Evolutionary conservation across 257 asterid species (phyloP).

Genomic region (Catharanthus roseus): DNA sequence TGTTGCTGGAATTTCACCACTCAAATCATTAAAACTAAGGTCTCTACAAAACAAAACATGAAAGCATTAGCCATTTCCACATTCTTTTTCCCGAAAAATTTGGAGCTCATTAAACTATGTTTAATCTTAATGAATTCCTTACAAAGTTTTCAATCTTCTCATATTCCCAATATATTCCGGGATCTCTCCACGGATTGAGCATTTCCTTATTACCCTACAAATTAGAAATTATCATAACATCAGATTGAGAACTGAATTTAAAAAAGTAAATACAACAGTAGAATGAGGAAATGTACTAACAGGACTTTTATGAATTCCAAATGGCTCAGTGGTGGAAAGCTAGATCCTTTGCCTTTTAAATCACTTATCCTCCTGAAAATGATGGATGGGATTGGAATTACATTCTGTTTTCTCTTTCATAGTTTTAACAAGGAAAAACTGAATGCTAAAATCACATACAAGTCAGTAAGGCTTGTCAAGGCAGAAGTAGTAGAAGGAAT

Average conservation of each 20-base stretch:
- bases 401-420: background rate
- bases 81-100: background rate
- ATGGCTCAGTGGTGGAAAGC: conserved; percentile 52
- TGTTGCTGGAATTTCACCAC: conserved; percentile 61
- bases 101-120: background rate
- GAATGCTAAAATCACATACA: conserved; percentile 41
- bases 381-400: conserved; percentile 2
- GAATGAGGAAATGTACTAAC: conserved; percentile 36
- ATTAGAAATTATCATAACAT: background rate
- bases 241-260: background rate
- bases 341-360: conserved; percentile 49
- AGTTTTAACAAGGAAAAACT: background rate
- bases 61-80: background rate
- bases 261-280: conserved; percentile 1
- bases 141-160: conserved; percentile 67
- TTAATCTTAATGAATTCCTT: conserved; percentile 21
- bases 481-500: conserved; percentile 69
- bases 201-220: conserved; percentile 51
- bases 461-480: conserved; percentile 57
- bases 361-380: conserved; percentile 89
- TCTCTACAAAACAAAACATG: conserved; percentile 46
- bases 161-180: conserved; percentile 59
- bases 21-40: conserved; percentile 73
- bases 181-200: conserved; percentile 58
- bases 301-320: conserved; percentile 57